Conservation (phyloP, 2,329 filamentous ascomycete genomes). For the Penicillium sp. region DNA sequence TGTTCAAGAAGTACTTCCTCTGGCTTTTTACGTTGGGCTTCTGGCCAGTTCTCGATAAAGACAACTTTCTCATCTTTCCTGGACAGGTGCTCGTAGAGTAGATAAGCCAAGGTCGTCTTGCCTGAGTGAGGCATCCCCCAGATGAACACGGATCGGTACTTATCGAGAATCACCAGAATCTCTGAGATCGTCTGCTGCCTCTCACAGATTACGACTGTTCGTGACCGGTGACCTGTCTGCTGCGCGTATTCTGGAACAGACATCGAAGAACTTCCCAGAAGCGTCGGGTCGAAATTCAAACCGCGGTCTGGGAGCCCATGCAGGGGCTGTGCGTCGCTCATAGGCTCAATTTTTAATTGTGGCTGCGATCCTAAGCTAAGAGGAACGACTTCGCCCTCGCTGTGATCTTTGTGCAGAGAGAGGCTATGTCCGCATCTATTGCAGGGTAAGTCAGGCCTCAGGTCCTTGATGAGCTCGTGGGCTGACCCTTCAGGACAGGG, state of each 20-base stretch:
- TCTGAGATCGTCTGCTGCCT: background rate
- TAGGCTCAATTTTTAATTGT: background rate
- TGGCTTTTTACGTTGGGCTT: background rate
- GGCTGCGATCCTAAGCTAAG: background rate
- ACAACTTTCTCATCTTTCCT: background rate
- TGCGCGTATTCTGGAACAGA: background rate
- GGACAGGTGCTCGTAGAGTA: background rate
- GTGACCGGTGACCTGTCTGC: no score
- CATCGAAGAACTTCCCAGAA: background rate
- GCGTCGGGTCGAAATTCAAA: background rate
- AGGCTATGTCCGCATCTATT: background rate
- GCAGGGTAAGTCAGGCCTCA: background rate
- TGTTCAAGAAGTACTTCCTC: background rate
- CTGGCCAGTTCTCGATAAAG: background rate
- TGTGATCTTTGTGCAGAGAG: background rate
- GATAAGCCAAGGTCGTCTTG: background rate
- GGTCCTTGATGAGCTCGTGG: background rate
- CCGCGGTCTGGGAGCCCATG: background rate
- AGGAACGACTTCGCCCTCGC: background rate
- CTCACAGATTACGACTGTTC: background rate
- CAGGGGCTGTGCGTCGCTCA: background rate
- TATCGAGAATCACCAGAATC: background rate
- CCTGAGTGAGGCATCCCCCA: slow-evolving; percentile 5
- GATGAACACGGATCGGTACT: slow-evolving; percentile 1
- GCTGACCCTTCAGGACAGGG: background rate